phyloP scores from a whole-genome alignment of 306 rosid genomes.

The Cicer arietinum region DNA sequence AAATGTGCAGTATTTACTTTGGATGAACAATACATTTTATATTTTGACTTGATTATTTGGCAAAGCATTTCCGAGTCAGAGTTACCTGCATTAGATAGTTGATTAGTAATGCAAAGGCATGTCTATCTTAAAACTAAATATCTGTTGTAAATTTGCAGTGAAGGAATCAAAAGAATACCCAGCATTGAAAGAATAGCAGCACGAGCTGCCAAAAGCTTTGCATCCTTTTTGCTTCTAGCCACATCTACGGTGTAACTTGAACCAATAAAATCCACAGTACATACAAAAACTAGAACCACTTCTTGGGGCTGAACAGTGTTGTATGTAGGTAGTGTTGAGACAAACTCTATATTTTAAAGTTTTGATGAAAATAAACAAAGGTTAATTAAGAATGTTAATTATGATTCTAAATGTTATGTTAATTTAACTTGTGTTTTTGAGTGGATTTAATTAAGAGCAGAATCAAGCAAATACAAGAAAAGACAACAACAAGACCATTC shows the following conservation, averaged over 20 bases:
- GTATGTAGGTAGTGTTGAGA: constrained; percentile 54
- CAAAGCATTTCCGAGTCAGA: constrained; percentile 44
- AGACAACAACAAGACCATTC: no score
- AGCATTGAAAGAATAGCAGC: constrained; percentile 54
- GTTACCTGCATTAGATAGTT: constrained; percentile 43
- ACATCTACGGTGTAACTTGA: constrained; percentile 44
- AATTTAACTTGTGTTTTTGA: no score
- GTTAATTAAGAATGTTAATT: no score
- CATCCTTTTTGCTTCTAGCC: constrained; percentile 61
- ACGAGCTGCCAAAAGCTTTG: constrained; percentile 68
- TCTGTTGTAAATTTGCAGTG: not conserved
- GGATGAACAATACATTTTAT: constrained; percentile 35
- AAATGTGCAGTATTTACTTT: constrained; percentile 25
- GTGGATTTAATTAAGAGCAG: no score
- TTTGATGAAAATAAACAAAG: no score
- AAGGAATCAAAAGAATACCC: constrained; percentile 50
- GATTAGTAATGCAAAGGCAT: constrained; percentile 22
- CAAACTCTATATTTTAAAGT: no score
- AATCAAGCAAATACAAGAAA: no score
- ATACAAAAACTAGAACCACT: constrained; percentile 46
- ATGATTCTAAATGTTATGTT: no score
- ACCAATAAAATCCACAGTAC: constrained; percentile 61
- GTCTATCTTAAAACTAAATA: not conserved
- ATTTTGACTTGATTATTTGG: constrained; percentile 54
- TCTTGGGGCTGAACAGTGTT: constrained; percentile 40